Evolutionary conservation across 176 grass and related monocot genomes (phyloP).

Genomic region (Bothriochloa decipiens): DNA sequence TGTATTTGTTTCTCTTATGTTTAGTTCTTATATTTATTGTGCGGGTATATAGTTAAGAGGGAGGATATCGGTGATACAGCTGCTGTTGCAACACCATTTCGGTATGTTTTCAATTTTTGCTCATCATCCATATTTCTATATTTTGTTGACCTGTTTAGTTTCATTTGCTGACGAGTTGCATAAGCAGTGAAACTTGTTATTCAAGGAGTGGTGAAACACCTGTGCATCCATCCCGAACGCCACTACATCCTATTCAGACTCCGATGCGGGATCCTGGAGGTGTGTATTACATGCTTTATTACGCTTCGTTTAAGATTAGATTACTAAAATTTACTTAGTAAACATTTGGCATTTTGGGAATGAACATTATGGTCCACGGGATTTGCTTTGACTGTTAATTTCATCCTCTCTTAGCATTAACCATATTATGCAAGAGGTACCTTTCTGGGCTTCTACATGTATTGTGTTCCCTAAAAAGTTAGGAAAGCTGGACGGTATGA

Average conservation of each 20-base stretch:
- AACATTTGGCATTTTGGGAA: background rate
- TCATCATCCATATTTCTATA: constrained; percentile 21
- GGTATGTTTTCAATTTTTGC: constrained; percentile 48
- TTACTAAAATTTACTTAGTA: background rate
- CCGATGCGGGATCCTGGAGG: constrained; percentile 70
- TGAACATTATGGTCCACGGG: background rate
- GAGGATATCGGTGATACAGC: constrained; percentile 63
- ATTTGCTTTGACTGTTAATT: constrained; percentile 26
- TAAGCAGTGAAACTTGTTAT: constrained; percentile 67
- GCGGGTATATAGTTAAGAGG: constrained; percentile 62
- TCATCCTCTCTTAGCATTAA: constrained; percentile 12
- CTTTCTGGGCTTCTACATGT: background rate
- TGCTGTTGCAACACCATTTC: constrained; percentile 54
- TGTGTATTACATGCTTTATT: constrained; percentile 41
- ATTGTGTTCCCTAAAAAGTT: constrained; percentile 8
- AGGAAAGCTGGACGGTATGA: background rate
- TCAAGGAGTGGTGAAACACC: constrained; percentile 65
- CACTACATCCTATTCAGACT: constrained; percentile 80
- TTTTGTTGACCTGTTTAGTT: constrained; percentile 18
- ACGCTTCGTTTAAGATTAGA: constrained; percentile 4
- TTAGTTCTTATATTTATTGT: constrained; percentile 36
- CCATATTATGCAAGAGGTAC: background rate
- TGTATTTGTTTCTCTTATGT: background rate
- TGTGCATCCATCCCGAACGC: constrained; percentile 78
- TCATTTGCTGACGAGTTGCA: constrained; percentile 48